Percentiles rank a stretch among this genome's conserved stretches.
phyloP scores from a whole-genome alignment of 2,329 filamentous ascomycete genomes.

The Alternaria arbusti region DNA sequence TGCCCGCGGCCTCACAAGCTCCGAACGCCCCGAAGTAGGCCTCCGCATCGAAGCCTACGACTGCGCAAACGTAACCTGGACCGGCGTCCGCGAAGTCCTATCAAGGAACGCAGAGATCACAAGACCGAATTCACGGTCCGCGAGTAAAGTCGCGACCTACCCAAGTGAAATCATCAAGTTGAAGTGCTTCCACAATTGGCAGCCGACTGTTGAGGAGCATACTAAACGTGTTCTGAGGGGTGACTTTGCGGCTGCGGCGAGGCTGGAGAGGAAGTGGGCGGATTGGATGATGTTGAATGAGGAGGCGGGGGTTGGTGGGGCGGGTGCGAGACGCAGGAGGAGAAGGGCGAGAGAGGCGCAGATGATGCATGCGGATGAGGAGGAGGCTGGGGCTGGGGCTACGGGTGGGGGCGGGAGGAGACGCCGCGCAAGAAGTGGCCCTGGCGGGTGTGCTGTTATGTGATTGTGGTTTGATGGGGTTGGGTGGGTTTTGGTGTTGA shows the following conservation, averaged over 20 bases:
- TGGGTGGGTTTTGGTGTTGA: not conserved
- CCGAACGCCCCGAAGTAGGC: slow-evolving; percentile 57
- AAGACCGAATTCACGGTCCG: slow-evolving; percentile 49
- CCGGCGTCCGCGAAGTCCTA: slow-evolving; percentile 84
- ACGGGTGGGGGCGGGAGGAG: slow-evolving; percentile 51
- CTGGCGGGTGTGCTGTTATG: slow-evolving; percentile 56
- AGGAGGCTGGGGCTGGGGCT: slow-evolving; percentile 62
- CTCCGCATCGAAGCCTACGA: slow-evolving; percentile 86
- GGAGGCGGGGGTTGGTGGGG: slow-evolving; percentile 74
- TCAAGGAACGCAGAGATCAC: slow-evolving; percentile 81
- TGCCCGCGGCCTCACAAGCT: slow-evolving; percentile 39
- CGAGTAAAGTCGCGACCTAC: slow-evolving; percentile 57
- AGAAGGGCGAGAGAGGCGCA: slow-evolving; percentile 83
- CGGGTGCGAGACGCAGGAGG: slow-evolving; percentile 70
- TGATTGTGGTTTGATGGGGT: slow-evolving; percentile 32
- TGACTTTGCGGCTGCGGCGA: slow-evolving; percentile 73
- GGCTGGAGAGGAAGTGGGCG: slow-evolving; percentile 90
- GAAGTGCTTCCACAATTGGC: slow-evolving; percentile 95
- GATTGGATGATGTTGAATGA: slow-evolving; percentile 93
- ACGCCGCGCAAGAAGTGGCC: slow-evolving; percentile 55
- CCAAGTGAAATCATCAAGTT: slow-evolving; percentile 81
- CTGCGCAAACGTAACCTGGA: slow-evolving; percentile 91
- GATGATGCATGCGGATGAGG: slow-evolving; percentile 79
- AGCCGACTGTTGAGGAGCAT: slow-evolving; percentile 93
- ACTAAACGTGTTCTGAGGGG: slow-evolving; percentile 82